Evolutionary conservation across 2,329 filamentous ascomycete species (phyloP), one percentile per base, ranked within the genome.

Genomic region (Claviceps pusilla): DNA sequence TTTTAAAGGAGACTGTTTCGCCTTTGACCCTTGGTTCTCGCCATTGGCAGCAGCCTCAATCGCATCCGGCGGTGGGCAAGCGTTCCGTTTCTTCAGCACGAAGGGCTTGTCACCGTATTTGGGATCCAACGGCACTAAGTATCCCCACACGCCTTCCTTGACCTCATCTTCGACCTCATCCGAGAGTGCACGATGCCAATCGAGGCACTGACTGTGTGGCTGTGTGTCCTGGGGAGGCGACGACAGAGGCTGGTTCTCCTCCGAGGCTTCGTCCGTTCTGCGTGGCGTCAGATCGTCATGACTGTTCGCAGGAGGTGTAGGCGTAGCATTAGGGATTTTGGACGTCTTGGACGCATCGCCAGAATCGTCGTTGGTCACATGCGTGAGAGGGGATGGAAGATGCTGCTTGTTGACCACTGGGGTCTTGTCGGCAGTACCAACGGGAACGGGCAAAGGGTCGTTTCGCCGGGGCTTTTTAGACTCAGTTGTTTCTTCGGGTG

Each of bases 141-240:
- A 98, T 12, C 94, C 94, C 93, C 93, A 98, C 1, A 97, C 89
- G 9, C 89, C 89, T 66, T 95, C 87, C 48, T 80, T 76, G 57
- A 75, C 80, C 70, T 95, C 89, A 65, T 95, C 87, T 58, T 90
- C 80, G 4, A 94, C 87, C 55, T 95, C 89, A 58, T 90, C 87
- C 11, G 83, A 83, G 49, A 91, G 77, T 31, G 80, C 78, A 56
- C 80, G 73, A 33, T 88, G 80, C 3, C 86, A 83, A 59, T 88
- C 83, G 42, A 87, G 71, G 63, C 86, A 87, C 70, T 98, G 93
- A 56, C 68, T 71, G 47, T 89, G 82, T 63, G 73, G 73, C 59
- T 74, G 73, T 2, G 71, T 75, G 56, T 74, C 87, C 59, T 83
- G 79, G 11, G 86, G 85, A 4, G 87, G 87, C 33, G 77, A 75